Conservation (phyloP, 2,329 filamentous ascomycete species). For the Claviceps sp. region DNA sequence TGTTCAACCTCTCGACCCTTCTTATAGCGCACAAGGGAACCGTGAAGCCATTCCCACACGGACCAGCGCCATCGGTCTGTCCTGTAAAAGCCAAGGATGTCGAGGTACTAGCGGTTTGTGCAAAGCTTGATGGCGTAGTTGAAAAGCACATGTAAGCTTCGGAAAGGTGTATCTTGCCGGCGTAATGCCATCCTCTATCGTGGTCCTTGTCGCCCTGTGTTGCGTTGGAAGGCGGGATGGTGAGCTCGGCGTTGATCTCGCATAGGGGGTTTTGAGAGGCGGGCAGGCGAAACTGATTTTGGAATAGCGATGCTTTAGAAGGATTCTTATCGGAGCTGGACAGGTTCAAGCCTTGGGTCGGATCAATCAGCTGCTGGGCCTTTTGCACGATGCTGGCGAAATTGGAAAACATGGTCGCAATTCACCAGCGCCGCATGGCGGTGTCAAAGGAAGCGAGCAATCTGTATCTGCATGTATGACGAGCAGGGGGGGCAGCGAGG, state of each 20-base stretch:
- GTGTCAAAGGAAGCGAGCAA: slow-evolving; percentile 4
- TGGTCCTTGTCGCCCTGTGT: slow-evolving; percentile 58
- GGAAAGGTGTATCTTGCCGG: slow-evolving; percentile 83
- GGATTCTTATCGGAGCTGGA: slow-evolving; percentile 66
- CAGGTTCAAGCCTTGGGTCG: slow-evolving; percentile 61
- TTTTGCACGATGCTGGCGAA: slow-evolving; percentile 78
- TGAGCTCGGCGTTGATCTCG: slow-evolving; percentile 93
- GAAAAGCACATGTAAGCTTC: slow-evolving; percentile 96
- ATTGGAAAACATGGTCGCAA: slow-evolving; percentile 43
- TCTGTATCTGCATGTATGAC: slow-evolving; percentile 1
- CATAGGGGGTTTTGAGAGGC: slow-evolving; percentile 84
- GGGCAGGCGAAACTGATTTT: slow-evolving; percentile 90
- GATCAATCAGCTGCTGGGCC: slow-evolving; percentile 89
- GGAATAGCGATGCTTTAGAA: slow-evolving; percentile 85
- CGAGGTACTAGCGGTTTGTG: slow-evolving; percentile 63
- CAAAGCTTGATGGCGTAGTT: slow-evolving; percentile 78
- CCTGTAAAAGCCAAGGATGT: slow-evolving; percentile 79
- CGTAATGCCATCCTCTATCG: slow-evolving; percentile 73
- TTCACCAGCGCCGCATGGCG: slow-evolving; percentile 28
- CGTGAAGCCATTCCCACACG: slow-evolving; percentile 90
- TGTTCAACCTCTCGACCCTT: slow-evolving; percentile 83
- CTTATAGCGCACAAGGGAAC: slow-evolving; percentile 85
- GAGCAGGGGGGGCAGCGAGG: not conserved
- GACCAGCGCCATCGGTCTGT: slow-evolving; percentile 83
- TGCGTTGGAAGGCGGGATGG: slow-evolving; percentile 61